Evolutionary conservation across 768 basidiomycete species (phyloP).

Genomic region (Dentipellis sp.): DNA sequence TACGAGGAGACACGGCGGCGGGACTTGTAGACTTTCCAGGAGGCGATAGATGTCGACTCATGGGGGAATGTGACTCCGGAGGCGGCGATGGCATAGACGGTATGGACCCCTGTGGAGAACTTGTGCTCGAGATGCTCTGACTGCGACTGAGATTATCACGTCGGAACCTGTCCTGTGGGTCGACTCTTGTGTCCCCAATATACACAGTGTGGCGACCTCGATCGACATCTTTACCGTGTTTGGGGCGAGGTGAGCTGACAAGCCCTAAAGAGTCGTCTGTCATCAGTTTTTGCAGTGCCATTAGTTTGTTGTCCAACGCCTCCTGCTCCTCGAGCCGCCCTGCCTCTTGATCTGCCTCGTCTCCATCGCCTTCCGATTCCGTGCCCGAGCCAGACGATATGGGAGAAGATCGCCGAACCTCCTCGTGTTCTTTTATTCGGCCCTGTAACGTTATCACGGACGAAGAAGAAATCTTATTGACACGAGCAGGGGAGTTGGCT

Average conservation of each 20-base stretch:
- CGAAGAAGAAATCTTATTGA: constrained; percentile 47
- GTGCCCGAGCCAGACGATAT: constrained; percentile 18
- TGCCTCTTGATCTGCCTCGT: constrained; percentile 50
- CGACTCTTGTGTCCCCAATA: background rate
- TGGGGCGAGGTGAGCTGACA: constrained; percentile 28
- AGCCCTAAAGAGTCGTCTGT: constrained; percentile 67
- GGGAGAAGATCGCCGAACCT: constrained; percentile 11
- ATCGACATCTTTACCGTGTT: constrained; percentile 5
- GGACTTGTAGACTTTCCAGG: constrained; percentile 1
- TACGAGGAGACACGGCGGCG: constrained; percentile 2
- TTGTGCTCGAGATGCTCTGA: constrained; percentile 65
- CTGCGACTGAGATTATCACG: constrained; percentile 27
- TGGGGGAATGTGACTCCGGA: constrained; percentile 38
- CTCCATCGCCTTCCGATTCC: constrained; percentile 39
- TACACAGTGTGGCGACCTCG: background rate
- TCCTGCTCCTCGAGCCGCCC: constrained; percentile 48
- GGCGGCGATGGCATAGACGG: constrained; percentile 75
- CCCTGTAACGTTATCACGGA: constrained; percentile 58
- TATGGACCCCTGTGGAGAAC: constrained; percentile 71
- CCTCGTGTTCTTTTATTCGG: constrained; percentile 9
- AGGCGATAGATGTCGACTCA: constrained; percentile 9
- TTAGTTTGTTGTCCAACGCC: constrained; percentile 55
- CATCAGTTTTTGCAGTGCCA: constrained; percentile 62
- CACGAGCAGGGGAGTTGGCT: constrained; percentile 35
- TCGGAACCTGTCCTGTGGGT: constrained; percentile 37